Conservation (phyloP, 139 green algal species). For the Closterium sp. region DNA sequence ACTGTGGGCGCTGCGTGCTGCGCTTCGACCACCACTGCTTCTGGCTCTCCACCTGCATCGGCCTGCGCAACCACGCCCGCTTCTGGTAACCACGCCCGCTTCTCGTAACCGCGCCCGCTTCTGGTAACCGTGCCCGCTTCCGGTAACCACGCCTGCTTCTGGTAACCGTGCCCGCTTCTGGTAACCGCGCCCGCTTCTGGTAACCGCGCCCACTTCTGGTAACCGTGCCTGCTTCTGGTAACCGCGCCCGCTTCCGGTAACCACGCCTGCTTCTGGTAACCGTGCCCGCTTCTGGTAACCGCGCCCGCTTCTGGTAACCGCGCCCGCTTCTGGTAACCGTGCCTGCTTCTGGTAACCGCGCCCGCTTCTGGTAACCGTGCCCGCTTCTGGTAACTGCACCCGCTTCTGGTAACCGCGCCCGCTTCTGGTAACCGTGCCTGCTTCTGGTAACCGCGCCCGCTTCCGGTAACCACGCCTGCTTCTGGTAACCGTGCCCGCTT, state of each 20-base stretch:
- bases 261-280: constrained; percentile 1
- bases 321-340: constrained; percentile 46
- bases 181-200: neutral
- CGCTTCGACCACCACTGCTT: constrained; percentile 84
- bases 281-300: neutral
- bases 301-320: constrained; percentile 22
- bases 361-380: constrained; percentile 46
- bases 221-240: constrained; percentile 1
- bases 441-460: constrained; percentile 47
- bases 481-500: constrained; percentile 45
- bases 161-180: neutral
- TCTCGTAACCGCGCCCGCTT: too few relatives aligned
- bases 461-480: constrained; percentile 47
- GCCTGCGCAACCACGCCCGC: constrained; percentile 50
- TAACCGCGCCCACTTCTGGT: too few relatives aligned
- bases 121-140: too few relatives aligned
- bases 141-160: too few relatives aligned
- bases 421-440: constrained; percentile 37
- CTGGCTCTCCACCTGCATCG: constrained; percentile 72
- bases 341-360: constrained; percentile 67
- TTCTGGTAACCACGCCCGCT: constrained; percentile 49
- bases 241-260: too few relatives aligned
- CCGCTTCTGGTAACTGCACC: constrained; percentile 34
- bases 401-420: constrained; percentile 47
- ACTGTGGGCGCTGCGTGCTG: constrained; percentile 73